Evolutionary conservation across 257 asterid genomes (phyloP), one percentile per base, ranked within the genome.

Genomic region (Thymus mandschuricus): DNA sequence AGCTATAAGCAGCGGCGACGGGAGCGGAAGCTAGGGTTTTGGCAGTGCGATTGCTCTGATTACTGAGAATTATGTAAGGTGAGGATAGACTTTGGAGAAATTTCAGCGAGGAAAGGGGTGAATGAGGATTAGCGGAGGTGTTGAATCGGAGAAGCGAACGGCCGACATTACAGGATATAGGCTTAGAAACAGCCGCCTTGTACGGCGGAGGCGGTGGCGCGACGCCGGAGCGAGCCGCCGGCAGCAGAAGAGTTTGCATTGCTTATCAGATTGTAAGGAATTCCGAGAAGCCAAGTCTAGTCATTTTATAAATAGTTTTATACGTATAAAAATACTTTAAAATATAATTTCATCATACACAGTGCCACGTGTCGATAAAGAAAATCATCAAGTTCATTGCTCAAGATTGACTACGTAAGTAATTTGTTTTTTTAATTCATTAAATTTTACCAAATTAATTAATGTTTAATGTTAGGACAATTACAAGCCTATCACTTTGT

Each of bases 211-310:
- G n/a, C 33, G 83, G 84, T 13, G 86, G 85, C 15, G 91, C 85
- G 70, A 60, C 59, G 82, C 82, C 87, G 85, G 92, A 80, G 76
- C 85, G 87, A 58, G 81, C 85, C 31, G 96, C 90, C 87, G 96
- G 96, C 78, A 75, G 74, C 66, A 93, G 84, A 52, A 93, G 85
- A 75, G 96, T 77, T 74, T 89, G 97, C 98, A 91, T 93, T 68
- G 85, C 78, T 80, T 58, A 15, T 6, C 13, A 28, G 57, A 55
- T 46, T 11, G 9, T 67, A 29, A 75, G 10, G 72, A 29, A 51
- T 8, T 49, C 43, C 12, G 34, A n/a, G 54, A 34, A 77, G 78
- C 62, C 7, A 70, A 50, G 69, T 45, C 28, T 46, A 15, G 12
- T 29, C 21, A 68, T 51, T 27, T 51, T 64, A 63, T 45, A 50